phyloP scores from a whole-genome alignment of 2,329 filamentous ascomycete species.

The Stachybotrys chartarum region DNA sequence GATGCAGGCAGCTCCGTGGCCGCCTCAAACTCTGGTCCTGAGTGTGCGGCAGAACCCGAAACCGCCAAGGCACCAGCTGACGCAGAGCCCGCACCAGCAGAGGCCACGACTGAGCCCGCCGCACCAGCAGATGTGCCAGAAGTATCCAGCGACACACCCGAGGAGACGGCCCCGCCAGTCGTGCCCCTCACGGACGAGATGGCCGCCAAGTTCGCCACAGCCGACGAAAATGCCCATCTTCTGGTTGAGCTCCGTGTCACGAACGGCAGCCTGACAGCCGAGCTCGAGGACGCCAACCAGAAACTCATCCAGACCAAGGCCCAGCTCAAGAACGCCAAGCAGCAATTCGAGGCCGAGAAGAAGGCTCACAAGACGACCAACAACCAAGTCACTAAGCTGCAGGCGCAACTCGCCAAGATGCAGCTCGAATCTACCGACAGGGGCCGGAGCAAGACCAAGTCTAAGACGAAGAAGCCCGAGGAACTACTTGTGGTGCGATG shows the following conservation, averaged over 20 bases:
- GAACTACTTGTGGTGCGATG: constrained; percentile 18
- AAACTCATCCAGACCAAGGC: constrained; percentile 1
- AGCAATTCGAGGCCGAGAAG: constrained; percentile 12
- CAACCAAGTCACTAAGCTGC: constrained; percentile 10
- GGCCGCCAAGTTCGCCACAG: constrained; percentile 8
- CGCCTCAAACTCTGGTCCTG: background rate
- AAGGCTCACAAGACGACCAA: constrained; percentile 12
- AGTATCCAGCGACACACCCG: constrained; percentile 9
- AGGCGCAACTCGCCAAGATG: constrained; percentile 12
- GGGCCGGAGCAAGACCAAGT: constrained; percentile 10
- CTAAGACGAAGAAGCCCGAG: constrained; percentile 14
- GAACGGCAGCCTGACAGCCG: constrained; percentile 15
- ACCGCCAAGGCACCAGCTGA: background rate
- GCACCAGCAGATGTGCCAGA: constrained; percentile 7
- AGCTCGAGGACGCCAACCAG: constrained; percentile 7
- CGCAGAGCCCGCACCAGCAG: constrained; percentile 5
- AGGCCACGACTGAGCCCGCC: constrained; percentile 6
- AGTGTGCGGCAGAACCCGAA: constrained; percentile 4
- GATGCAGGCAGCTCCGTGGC: constrained; percentile 10
- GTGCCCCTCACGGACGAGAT: constrained; percentile 11
- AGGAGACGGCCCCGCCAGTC: constrained; percentile 7
- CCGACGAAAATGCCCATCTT: constrained; percentile 9
- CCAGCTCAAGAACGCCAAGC: constrained; percentile 8
- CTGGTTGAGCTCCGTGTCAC: constrained; percentile 9
- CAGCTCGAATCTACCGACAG: constrained; percentile 8